Conservation (phyloP, 2,329 filamentous ascomycete species). For the Escovopsis sp. region DNA sequence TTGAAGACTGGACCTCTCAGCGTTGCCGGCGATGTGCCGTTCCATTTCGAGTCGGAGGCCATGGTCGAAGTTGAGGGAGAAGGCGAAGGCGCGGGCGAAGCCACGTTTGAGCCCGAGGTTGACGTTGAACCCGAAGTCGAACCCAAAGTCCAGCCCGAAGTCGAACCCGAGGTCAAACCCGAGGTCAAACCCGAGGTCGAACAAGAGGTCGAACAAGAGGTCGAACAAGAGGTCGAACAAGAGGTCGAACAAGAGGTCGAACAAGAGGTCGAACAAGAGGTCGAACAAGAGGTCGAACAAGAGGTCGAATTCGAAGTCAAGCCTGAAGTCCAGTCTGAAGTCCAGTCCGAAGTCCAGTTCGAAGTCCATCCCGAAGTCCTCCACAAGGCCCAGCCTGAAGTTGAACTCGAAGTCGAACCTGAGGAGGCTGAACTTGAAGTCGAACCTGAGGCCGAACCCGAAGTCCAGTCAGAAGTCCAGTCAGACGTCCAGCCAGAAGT, state of each 20-base stretch:
- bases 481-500: background rate
- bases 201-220: background rate
- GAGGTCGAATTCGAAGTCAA: background rate
- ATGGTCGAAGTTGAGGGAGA: background rate
- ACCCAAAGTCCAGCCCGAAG: background rate
- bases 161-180: background rate
- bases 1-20: conserved; percentile 5
- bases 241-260: background rate
- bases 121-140: background rate
- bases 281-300: background rate
- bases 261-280: background rate
- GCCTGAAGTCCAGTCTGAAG: background rate
- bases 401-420: background rate
- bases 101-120: background rate
- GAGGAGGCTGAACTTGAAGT: background rate
- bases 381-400: background rate
- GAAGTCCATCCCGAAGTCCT: background rate
- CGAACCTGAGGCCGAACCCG: background rate
- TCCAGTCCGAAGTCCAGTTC: background rate
- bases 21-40: background rate
- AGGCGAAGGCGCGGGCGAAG: too few species aligned
- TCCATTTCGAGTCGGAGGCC: background rate
- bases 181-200: background rate
- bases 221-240: background rate
- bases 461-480: background rate